A percentile compares a stretch with the other conserved stretches of the same genome.
phyloP scores from a whole-genome alignment of 768 basidiomycete genomes.

The Cytidiella melzeri region DNA sequence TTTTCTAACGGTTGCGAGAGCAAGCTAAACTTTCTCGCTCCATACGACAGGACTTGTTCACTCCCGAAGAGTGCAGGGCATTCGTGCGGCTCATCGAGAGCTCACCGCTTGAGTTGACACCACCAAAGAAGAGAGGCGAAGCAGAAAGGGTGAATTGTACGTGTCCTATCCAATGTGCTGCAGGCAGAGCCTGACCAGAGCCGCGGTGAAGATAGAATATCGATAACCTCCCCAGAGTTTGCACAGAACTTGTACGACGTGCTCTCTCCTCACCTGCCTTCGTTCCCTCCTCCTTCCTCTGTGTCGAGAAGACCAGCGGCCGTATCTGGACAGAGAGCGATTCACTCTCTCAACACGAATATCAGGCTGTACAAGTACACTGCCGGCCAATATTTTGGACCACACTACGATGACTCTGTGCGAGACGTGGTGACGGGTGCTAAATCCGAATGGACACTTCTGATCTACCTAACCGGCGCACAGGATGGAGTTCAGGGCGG shows the following conservation, averaged over 20 bases:
- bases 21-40: neutral
- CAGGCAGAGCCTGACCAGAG: neutral
- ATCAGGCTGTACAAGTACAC: slow-evolving; percentile 70
- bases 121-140: slow-evolving; percentile 67
- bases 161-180: slow-evolving; percentile 14
- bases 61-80: slow-evolving; percentile 53
- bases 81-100: slow-evolving; percentile 54
- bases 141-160: slow-evolving; percentile 65
- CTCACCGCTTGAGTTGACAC: slow-evolving; percentile 58
- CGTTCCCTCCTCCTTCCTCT: slow-evolving; percentile 39
- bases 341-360: slow-evolving; percentile 65
- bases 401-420: slow-evolving; percentile 73
- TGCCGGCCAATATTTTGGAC: slow-evolving; percentile 59
- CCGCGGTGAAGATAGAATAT: slow-evolving; percentile 47
- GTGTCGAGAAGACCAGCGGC: slow-evolving; percentile 19
- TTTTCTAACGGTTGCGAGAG: neutral
- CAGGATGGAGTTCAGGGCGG: slow-evolving; percentile 74
- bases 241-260: slow-evolving; percentile 44
- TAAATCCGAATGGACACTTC: slow-evolving; percentile 71
- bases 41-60: slow-evolving; percentile 43
- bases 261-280: slow-evolving; percentile 53
- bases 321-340: slow-evolving; percentile 27
- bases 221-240: slow-evolving; percentile 52
- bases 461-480: slow-evolving; percentile 64
- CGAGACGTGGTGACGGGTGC: slow-evolving; percentile 51